Percentiles rank a stretch among this genome's conserved stretches.
Conservation (phyloP, 2,329 filamentous ascomycete genomes). For the Dactylellina drechsleri region DNA sequence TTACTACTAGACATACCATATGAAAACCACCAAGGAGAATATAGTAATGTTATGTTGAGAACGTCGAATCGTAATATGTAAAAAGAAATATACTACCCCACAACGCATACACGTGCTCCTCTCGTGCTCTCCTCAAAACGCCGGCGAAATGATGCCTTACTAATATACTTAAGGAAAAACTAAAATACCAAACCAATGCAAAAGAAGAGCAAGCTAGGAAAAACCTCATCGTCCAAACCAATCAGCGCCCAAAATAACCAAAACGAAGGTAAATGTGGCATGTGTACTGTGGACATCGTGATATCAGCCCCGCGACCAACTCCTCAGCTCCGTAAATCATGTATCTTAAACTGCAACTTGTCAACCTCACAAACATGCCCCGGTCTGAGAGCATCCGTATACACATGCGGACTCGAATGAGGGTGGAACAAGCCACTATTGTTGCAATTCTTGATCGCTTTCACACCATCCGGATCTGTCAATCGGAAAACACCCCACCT, state of each 20-base stretch:
- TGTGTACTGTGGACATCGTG: no score
- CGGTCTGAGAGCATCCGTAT: conserved; percentile 64
- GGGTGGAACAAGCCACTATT: conserved; percentile 86
- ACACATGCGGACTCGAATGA: conserved; percentile 67
- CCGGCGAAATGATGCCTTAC: conserved; percentile 1
- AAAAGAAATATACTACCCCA: neutral
- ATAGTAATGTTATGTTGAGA: no score
- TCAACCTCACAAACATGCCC: conserved; percentile 70
- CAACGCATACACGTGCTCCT: neutral
- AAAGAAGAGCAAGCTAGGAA: no score
- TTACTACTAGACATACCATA: no score
- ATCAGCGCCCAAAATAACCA: no score
- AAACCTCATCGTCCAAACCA: no score
- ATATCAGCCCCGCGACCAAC: no score
- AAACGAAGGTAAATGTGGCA: no score
- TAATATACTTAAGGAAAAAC: no score
- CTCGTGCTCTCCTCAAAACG: neutral
- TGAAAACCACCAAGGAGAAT: no score
- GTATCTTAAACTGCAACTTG: conserved; percentile 71
- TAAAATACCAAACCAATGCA: no score
- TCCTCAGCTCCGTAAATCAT: conserved; percentile 68
- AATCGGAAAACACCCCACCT: conserved; percentile 92
- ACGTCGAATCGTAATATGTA: neutral
- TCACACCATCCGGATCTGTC: conserved; percentile 89
- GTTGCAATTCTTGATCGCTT: conserved; percentile 81